Evolutionary conservation across 192 early-diverging fungal species (phyloP).

Genomic region (Ambispora gerdemannii): DNA sequence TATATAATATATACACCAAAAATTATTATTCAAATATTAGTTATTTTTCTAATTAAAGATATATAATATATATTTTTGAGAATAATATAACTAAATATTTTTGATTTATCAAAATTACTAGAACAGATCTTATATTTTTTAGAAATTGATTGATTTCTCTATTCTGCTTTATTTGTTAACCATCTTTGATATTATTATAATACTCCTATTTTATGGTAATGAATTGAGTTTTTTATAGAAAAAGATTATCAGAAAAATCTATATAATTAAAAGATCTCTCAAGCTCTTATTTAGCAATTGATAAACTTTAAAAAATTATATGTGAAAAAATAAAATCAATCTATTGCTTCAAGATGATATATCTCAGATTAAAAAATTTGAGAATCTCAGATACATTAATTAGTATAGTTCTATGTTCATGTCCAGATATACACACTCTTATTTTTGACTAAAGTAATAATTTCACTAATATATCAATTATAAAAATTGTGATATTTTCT

Average conservation of each 20-base stretch:
- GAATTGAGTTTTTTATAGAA: background rate
- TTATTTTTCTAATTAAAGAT: too few species aligned
- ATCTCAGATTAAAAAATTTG: slow-evolving; percentile 3
- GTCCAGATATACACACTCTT: slow-evolving; percentile 24
- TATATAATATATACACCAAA: slow-evolving; percentile 9
- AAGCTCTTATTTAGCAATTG: slow-evolving; percentile 3
- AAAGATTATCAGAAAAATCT: slow-evolving; percentile 11
- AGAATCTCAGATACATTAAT: slow-evolving; percentile 5
- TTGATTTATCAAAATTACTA: slow-evolving; percentile 12
- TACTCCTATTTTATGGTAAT: slow-evolving; percentile 6
- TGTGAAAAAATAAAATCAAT: slow-evolving; percentile 14
- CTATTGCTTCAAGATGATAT: slow-evolving; percentile 13
- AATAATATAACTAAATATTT: slow-evolving; percentile 10
- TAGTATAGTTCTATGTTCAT: slow-evolving; percentile 5
- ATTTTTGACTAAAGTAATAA: too few species aligned
- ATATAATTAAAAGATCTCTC: slow-evolving; percentile 6
- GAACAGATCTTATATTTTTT: background rate
- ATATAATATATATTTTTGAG: background rate
- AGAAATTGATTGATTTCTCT: background rate
- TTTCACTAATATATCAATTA: too few species aligned
- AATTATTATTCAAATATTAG: too few species aligned
- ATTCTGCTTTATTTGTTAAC: slow-evolving; percentile 7
- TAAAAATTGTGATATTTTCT: too few species aligned
- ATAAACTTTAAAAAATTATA: slow-evolving; percentile 18
- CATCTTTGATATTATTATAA: slow-evolving; percentile 6